phyloP scores from a whole-genome alignment of 2,329 filamentous ascomycete species.

The Penicillium glabrum region DNA sequence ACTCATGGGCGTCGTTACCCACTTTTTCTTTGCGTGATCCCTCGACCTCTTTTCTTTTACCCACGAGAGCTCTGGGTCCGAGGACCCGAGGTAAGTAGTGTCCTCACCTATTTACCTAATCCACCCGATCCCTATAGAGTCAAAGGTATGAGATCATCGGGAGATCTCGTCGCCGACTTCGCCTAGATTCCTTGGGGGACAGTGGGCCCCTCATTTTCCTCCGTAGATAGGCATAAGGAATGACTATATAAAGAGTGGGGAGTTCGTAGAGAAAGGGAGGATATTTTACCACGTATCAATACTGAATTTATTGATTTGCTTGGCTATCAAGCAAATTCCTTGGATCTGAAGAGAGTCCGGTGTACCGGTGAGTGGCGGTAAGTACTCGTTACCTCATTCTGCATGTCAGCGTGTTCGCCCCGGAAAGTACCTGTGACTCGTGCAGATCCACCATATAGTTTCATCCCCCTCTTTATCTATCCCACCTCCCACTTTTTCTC shows the following conservation, averaged over 20 bases:
- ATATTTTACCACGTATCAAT: no score
- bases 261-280: neutral
- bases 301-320: neutral
- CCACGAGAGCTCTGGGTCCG: conserved; percentile 5
- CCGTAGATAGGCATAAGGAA: neutral
- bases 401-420: conserved; percentile 12
- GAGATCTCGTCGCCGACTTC: conserved; percentile 8
- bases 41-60: neutral
- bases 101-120: conserved; percentile 15
- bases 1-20: neutral
- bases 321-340: neutral
- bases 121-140: conserved; percentile 15
- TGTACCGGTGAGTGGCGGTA: conserved; percentile 25
- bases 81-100: conserved; percentile 18
- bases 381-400: conserved; percentile 25
- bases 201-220: neutral
- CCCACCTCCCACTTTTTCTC: conserved; percentile 5
- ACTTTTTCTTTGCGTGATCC: neutral
- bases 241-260: neutral
- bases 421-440: conserved; percentile 8
- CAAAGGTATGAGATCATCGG: conserved; percentile 16
- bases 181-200: neutral
- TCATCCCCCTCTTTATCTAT: conserved; percentile 11
- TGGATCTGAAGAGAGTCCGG: conserved; percentile 9
- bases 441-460: neutral